A percentile compares a stretch with the other conserved stretches of the same genome.
Conservation (phyloP, 2,329 filamentous ascomycete species). For the Penicillium palitans region DNA sequence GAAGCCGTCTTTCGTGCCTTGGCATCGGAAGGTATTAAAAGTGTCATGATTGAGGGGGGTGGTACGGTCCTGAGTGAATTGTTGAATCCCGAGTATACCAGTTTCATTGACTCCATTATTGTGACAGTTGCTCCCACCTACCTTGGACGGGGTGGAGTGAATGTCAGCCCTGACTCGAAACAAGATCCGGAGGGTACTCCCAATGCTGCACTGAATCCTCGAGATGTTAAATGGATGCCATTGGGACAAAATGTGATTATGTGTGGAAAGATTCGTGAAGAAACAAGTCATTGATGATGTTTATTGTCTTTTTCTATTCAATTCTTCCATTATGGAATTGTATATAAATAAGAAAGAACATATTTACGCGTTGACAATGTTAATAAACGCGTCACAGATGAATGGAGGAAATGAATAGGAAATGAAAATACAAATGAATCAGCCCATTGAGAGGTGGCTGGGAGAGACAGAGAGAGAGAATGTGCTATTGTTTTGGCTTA, state of each 20-base stretch:
- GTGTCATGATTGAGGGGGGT: slow-evolving; percentile 91
- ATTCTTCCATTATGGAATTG: not conserved
- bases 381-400: too few relatives aligned
- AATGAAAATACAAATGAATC: not conserved
- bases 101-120: slow-evolving; percentile 74
- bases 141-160: slow-evolving; percentile 79
- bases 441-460: slow-evolving; percentile 1
- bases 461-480: slow-evolving; percentile 10
- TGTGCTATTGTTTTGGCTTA: slow-evolving; percentile 24
- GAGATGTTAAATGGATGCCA: slow-evolving; percentile 69
- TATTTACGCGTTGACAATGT: not conserved
- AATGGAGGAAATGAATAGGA: not conserved
- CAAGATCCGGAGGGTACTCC: slow-evolving; percentile 52
- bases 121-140: slow-evolving; percentile 88
- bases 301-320: not conserved
- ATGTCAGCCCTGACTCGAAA: slow-evolving; percentile 68
- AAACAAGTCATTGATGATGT: not conserved
- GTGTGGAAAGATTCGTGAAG: slow-evolving; percentile 61
- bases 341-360: not conserved
- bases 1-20: slow-evolving; percentile 61
- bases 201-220: slow-evolving; percentile 64
- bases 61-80: slow-evolving; percentile 79
- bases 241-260: slow-evolving; percentile 82
- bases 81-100: slow-evolving; percentile 61
- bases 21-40: slow-evolving; percentile 61